A percentile compares a stretch with the other conserved stretches of the same genome.
Evolutionary conservation across 2,329 filamentous ascomycete species (phyloP).

Genomic region (Fusarium sp.): DNA sequence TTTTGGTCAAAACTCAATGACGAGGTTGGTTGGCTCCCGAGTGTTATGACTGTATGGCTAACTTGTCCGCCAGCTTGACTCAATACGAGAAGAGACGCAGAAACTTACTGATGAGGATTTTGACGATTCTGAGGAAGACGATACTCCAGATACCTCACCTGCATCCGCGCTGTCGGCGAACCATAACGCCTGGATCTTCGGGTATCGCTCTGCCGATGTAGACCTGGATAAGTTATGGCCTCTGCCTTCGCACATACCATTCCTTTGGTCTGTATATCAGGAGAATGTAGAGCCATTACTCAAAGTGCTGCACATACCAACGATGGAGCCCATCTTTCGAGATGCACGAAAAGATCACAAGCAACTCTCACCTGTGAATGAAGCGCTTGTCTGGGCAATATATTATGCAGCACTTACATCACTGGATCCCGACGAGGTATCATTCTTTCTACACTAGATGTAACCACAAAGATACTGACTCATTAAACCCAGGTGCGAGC

Average conservation of each 20-base stretch:
- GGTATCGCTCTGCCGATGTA: slow-evolving; percentile 78
- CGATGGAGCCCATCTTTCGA: slow-evolving; percentile 71
- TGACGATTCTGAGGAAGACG: slow-evolving; percentile 72
- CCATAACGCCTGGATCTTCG: slow-evolving; percentile 79
- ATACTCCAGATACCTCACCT: slow-evolving; percentile 61
- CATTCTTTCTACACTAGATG: not conserved
- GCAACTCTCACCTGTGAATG: slow-evolving; percentile 67
- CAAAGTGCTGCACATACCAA: slow-evolving; percentile 79
- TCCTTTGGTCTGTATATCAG: slow-evolving; percentile 78
- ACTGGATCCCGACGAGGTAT: slow-evolving; percentile 71
- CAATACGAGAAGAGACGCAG: slow-evolving; percentile 64
- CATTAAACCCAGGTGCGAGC: slow-evolving; percentile 44
- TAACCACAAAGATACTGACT: slow-evolving; percentile 9
- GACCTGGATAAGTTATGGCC: slow-evolving; percentile 76
- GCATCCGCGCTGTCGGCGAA: slow-evolving; percentile 56
- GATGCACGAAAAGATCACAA: slow-evolving; percentile 71
- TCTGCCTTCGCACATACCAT: slow-evolving; percentile 72
- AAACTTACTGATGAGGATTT: slow-evolving; percentile 60
- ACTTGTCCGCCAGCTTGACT: slow-evolving; percentile 51
- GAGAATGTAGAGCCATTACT: slow-evolving; percentile 81
- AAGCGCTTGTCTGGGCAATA: slow-evolving; percentile 74
- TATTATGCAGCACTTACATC: slow-evolving; percentile 71
- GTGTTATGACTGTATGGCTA: slow-evolving; percentile 6
- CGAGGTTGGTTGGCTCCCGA: slow-evolving; percentile 64
- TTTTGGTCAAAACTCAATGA: slow-evolving; percentile 84